These are phyloP conservation scores for Plenodomus tracheiphilus DNA, from an alignment of 2,329 filamentous ascomycete species.

Conservation along the genomic window DNA sequence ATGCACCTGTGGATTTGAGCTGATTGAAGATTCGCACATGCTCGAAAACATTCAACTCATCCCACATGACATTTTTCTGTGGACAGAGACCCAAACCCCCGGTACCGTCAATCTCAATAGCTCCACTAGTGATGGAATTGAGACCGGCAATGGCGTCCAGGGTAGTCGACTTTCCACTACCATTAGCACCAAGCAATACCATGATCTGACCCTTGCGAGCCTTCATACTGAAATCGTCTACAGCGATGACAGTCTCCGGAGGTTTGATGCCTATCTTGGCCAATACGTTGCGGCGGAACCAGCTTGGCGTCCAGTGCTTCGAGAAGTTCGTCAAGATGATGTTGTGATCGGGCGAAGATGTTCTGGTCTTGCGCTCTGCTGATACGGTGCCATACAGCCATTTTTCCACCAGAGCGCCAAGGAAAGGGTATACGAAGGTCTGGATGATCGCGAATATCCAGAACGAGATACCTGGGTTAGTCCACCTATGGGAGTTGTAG, in stretches of 20 bases:
- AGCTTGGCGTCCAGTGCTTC: slow-evolving; percentile 74
- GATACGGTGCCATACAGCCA: slow-evolving; percentile 75
- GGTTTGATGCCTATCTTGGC: slow-evolving; percentile 52
- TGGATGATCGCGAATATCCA: slow-evolving; percentile 80
- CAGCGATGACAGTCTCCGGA: slow-evolving; percentile 73
- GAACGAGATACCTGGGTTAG: slow-evolving; percentile 72
- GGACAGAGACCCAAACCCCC: slow-evolving; percentile 85
- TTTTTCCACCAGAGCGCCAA: slow-evolving; percentile 75
- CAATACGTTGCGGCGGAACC: slow-evolving; percentile 57
- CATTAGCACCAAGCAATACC: slow-evolving; percentile 85
- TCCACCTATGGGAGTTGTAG: slow-evolving; percentile 54
- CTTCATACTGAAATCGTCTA: slow-evolving; percentile 71
- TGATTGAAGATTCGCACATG: slow-evolving; percentile 83
- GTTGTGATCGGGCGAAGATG: slow-evolving; percentile 52
- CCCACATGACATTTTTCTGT: slow-evolving; percentile 94
- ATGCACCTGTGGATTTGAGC: slow-evolving; percentile 64
- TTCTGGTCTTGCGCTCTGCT: slow-evolving; percentile 50
- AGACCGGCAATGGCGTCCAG: slow-evolving; percentile 85
- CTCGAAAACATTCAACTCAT: slow-evolving; percentile 81
- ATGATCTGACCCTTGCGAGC: slow-evolving; percentile 81
- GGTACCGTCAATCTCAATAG: slow-evolving; percentile 75
- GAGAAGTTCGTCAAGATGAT: slow-evolving; percentile 74
- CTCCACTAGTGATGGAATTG: slow-evolving; percentile 73
- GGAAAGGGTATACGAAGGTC: slow-evolving; percentile 73
- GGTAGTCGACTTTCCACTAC: slow-evolving; percentile 87